Evolutionary conservation across 768 basidiomycete genomes (phyloP), one percentile per base, ranked within the genome.

Genomic region (Hygrophorus russula): DNA sequence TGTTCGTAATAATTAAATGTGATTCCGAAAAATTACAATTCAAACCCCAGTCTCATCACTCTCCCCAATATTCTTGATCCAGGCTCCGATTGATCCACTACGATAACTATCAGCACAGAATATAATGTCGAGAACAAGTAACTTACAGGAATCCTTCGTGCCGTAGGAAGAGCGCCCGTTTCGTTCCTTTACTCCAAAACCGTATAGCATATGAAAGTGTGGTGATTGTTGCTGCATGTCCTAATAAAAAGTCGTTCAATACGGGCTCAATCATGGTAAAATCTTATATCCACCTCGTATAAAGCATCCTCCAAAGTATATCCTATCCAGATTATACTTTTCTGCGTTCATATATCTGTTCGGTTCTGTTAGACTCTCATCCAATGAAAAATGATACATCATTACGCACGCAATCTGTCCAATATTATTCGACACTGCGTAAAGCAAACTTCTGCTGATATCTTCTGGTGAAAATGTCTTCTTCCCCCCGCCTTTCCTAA

Each of bases 241-340:
- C 92, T 94, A 59, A 18, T 47, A 45, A 45, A 41, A 45, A 46
- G 34, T 49, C 51, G 15, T 58, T 43, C 14, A 17, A 46, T 12
- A 35, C 24, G 27, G 35, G 20, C 11, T 28, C 15, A 28, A 11
- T 30, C 6, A 36, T 27, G 13, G 14, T 17, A n/a, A 5, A 27
- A 42, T 37, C n/a, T 39, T 8, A 14, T 31, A 60, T 78, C 45
- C 53, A 90, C 89, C 94, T 71, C 96, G 75, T 61, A 99, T 99
- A 66, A 97, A 99, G 63, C 89, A 97, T 2, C 96, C 96, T 18
- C 96, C 93, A 71, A 98, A 99, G 68, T 97, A 99, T 51, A 99
- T 98, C 58, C 89, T 78, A 54, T 96, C 89, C 47, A 99, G 62
- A 53, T 87, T 82, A 61, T 98, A 96, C 68, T 98, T 98, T 60